Evolutionary conservation across 116 monocot species (phyloP).

Genomic region (Papilionanthe hybrid): DNA sequence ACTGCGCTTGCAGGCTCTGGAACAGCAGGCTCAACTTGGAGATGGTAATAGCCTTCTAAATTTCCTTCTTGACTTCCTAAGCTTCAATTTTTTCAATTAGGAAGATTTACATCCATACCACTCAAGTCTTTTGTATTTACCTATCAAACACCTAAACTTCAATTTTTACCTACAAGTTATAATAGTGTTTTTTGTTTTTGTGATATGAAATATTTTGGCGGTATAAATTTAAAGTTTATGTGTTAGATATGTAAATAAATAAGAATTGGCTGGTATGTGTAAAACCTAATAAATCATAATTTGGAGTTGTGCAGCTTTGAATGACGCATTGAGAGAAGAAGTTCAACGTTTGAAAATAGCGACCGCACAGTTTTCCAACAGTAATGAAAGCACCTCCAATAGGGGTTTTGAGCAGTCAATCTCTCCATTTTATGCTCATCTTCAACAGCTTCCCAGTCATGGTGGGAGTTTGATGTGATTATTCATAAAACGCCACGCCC

Average conservation of each 20-base stretch:
- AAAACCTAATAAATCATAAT: no score
- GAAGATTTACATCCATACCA: no score
- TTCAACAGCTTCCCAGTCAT: conserved; percentile 11
- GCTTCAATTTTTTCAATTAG: not conserved
- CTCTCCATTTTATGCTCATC: not conserved
- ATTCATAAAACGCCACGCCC: not conserved
- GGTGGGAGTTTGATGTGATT: conserved; percentile 10
- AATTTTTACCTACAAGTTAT: no score
- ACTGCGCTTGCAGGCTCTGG: conserved; percentile 67
- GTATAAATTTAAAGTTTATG: no score
- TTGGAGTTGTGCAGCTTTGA: conserved; percentile 43
- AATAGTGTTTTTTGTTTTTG: no score
- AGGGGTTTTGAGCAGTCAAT: conserved; percentile 9
- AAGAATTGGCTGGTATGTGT: no score
- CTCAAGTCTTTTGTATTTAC: no score
- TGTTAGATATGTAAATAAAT: no score
- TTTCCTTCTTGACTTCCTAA: not conserved
- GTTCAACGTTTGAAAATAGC: conserved; percentile 77
- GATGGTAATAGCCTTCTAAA: conserved; percentile 29
- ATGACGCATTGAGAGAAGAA: conserved; percentile 75
- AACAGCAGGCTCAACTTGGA: conserved; percentile 65
- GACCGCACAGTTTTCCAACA: conserved; percentile 45
- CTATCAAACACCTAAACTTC: no score
- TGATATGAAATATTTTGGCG: no score
- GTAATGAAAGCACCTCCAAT: conserved; percentile 16